phyloP scores from a whole-genome alignment of 345 rosid species.

The Pistacia integerrima region DNA sequence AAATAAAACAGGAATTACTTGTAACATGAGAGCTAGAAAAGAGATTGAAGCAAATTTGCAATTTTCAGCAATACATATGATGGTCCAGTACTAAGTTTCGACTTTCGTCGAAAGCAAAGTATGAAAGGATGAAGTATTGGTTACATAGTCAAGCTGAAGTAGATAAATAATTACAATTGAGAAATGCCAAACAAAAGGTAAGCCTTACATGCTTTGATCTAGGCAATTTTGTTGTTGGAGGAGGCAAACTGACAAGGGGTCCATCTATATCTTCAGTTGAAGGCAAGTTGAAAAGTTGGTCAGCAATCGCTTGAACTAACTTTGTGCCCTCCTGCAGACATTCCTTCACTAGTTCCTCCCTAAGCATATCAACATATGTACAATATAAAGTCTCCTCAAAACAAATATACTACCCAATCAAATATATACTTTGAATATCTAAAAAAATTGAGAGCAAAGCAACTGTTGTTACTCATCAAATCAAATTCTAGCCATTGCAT shows the following conservation, averaged over 20 bases:
- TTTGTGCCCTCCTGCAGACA: constrained; percentile 61
- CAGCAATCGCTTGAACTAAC: constrained; percentile 75
- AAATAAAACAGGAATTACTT: neutral
- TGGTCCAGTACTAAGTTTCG: neutral
- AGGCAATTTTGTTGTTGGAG: constrained; percentile 71
- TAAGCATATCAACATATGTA: constrained; percentile 19
- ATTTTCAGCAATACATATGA: neutral
- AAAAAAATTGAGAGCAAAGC: neutral
- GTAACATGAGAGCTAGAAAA: neutral
- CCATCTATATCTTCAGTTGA: constrained; percentile 79
- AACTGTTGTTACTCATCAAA: neutral
- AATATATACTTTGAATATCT: neutral
- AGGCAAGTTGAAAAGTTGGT: constrained; percentile 67
- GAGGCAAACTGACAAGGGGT: constrained; percentile 79
- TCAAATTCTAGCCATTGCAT: neutral
- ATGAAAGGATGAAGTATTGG: neutral
- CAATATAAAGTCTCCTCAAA: neutral
- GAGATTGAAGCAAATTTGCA: neutral
- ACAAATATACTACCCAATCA: neutral
- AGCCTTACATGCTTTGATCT: constrained; percentile 60
- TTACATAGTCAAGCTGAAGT: neutral
- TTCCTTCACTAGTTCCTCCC: constrained; percentile 71
- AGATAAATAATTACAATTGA: neutral
- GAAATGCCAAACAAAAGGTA: neutral
- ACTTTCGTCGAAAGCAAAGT: neutral